Percentiles rank a stretch among this genome's conserved stretches.
Conservation (phyloP, 768 basidiomycete genomes). For the Hemileccinum impolitum region DNA sequence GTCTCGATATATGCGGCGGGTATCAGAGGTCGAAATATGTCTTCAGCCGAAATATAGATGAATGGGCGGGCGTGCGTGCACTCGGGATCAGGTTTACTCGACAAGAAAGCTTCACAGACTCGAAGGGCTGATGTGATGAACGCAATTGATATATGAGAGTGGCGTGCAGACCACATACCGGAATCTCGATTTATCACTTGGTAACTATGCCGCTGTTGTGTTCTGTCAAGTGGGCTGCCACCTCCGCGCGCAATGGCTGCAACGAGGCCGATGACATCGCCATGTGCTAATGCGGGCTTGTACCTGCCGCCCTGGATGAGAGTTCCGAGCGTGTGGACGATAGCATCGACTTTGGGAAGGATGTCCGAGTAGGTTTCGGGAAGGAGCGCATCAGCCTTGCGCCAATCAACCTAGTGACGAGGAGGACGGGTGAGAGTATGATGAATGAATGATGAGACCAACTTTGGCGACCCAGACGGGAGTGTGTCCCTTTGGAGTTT, state of each 20-base stretch:
- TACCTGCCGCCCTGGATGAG: conserved; percentile 80
- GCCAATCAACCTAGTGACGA: conserved; percentile 75
- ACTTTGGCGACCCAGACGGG: conserved; percentile 86
- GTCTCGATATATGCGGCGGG: conserved; percentile 85
- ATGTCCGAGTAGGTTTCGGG: conserved; percentile 71
- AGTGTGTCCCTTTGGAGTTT: conserved; percentile 83
- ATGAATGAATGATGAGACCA: conserved; percentile 14
- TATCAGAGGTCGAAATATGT: conserved; percentile 80
- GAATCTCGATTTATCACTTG: conserved; percentile 85
- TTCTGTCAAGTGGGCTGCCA: conserved; percentile 58
- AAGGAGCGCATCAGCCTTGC: conserved; percentile 74
- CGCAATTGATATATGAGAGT: conserved; percentile 10
- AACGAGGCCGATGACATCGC: conserved; percentile 51
- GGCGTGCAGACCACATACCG: conserved; percentile 48
- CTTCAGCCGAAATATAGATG: conserved; percentile 91
- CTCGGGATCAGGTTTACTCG: conserved; percentile 37
- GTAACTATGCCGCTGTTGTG: conserved; percentile 50
- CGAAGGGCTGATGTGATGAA: conserved; percentile 56
- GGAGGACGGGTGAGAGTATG: conserved; percentile 3
- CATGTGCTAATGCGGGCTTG: conserved; percentile 66
- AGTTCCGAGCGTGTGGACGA: conserved; percentile 93
- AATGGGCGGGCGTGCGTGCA: conserved; percentile 55
- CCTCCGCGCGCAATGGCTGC: conserved; percentile 45
- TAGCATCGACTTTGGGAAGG: conserved; percentile 63
- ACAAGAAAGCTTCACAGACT: conserved; percentile 74